Evolutionary conservation across 768 basidiomycete genomes (phyloP).

Genomic region (Lactarius hengduanensis): DNA sequence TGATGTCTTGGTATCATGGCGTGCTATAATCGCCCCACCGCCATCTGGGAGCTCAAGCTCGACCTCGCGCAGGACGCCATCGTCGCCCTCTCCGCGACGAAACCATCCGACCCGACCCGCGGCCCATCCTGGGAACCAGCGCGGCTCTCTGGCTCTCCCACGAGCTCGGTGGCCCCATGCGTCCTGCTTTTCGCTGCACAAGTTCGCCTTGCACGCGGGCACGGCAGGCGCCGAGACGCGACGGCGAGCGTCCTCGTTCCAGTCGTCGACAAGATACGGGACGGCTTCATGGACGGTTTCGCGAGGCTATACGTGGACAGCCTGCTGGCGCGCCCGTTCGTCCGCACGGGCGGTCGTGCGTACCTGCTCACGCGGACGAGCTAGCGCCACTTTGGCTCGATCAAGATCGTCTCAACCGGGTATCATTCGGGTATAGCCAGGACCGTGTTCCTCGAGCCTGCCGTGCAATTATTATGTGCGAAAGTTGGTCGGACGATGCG

Average conservation of each 20-base stretch:
- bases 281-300: constrained; percentile 24
- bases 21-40: constrained; percentile 34
- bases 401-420: constrained; percentile 26
- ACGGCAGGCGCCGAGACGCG: too few species aligned
- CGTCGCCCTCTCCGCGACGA: constrained; percentile 11
- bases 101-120: constrained; percentile 21
- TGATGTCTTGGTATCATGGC: constrained; percentile 36
- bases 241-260: constrained; percentile 27
- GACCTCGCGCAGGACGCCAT: not conserved
- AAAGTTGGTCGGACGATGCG: constrained; percentile 34
- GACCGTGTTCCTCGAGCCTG: constrained; percentile 24
- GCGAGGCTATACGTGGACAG: constrained; percentile 36
- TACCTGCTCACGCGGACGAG: constrained; percentile 29
- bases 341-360: constrained; percentile 19
- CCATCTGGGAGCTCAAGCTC: constrained; percentile 33
- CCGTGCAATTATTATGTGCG: constrained; percentile 31
- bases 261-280: constrained; percentile 22
- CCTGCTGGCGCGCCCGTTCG: constrained; percentile 32
- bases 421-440: constrained; percentile 23
- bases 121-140: constrained; percentile 2
- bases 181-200: constrained; percentile 33
- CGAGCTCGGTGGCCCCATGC: constrained; percentile 35
- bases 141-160: constrained; percentile 35
- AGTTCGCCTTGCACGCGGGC: not conserved
- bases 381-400: constrained; percentile 29